Base-by-base conservation (phyloP, 148 eudicot species). In the Arctostaphylos glauca region DNA sequence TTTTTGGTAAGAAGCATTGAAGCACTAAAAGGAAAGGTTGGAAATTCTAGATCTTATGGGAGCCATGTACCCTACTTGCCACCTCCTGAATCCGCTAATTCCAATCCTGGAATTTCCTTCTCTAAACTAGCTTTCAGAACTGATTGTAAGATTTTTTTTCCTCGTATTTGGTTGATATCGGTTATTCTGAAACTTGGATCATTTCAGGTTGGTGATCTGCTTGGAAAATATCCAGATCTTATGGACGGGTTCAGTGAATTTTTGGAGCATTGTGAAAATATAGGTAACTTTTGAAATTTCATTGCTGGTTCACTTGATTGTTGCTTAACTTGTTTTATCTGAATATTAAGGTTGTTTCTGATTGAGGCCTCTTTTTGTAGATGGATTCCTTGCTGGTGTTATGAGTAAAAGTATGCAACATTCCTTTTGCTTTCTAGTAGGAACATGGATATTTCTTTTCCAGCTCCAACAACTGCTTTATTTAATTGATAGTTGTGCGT, bases 231-330 rank as follows among this genome's bases (percentile, higher is more conserved):
- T 87, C 93, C 99, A 3, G 99, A 90, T 89, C 99, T 96, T 74
- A 94, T 96, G 98, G 94, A 93, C 66, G 99, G 99, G 18, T 96
- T 96, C 83, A 89, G 87, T 88, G 92, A 93, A 76, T 96, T 94
- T 84, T 82, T 96, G 87, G 95, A 91, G 87, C 95, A 86, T 14
- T 93, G 94, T 85, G 99, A 96, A 86, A 91, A 89, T 86, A 90
- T 91, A 12, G 95, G 99, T 96, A 89, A 82, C 67, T 23, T 14
- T 31, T 81, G 62, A 68, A 79, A 23, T 21, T 72, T 74, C 77
- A 4, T 60, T 38, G 7, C 78, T 66, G 78, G 31, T 79, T 71
- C 16, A 54, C 66, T 68, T 80, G 78, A 31, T 31, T 38, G 7
- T 81, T 66, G 78, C 44, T 79, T 71, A 23, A 54, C 66, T 68